A percentile compares a stretch with the other conserved stretches of the same genome.
Conservation (phyloP, 129 eudicot species). For the Escallonia rubra region DNA sequence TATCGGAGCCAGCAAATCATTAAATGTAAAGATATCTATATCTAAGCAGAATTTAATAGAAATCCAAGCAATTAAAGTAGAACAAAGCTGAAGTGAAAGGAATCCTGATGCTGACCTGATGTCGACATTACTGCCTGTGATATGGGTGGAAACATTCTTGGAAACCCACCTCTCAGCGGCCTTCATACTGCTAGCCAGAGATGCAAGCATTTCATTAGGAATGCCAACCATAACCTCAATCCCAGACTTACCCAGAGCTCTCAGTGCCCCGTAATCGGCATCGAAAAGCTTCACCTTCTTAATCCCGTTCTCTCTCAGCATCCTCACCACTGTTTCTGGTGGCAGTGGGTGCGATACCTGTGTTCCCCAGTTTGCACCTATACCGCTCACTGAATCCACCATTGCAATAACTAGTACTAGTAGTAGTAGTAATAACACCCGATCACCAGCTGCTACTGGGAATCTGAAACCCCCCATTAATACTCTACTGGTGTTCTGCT, state of each 20-base stretch:
- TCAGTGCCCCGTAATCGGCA: slow-evolving; percentile 57
- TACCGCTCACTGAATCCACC: slow-evolving; percentile 34
- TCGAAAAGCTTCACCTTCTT: slow-evolving; percentile 89
- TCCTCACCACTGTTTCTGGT: slow-evolving; percentile 53
- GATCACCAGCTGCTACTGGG: no score
- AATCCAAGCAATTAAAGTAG: no score
- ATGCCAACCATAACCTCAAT: slow-evolving; percentile 91
- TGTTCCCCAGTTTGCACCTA: slow-evolving; percentile 97
- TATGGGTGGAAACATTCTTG: slow-evolving; percentile 72
- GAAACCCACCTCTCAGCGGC: slow-evolving; percentile 95
- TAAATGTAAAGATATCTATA: no score
- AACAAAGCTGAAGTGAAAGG: no score
- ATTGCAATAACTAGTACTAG: no score
- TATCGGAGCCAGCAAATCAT: no score
- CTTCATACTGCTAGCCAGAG: slow-evolving; percentile 41
- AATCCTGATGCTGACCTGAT: slow-evolving; percentile 38
- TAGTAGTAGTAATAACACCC: no score
- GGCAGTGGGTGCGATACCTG: slow-evolving; percentile 71
- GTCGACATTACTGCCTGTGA: slow-evolving; percentile 54
- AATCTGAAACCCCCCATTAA: no score
- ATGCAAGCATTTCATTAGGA: slow-evolving; percentile 74
- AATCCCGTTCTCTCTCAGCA: slow-evolving; percentile 75
- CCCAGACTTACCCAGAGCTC: slow-evolving; percentile 63
- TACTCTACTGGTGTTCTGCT: no score
- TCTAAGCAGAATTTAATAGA: no score